phyloP scores from a whole-genome alignment of 2,329 filamentous ascomycete genomes.

The Botrytis aclada region DNA sequence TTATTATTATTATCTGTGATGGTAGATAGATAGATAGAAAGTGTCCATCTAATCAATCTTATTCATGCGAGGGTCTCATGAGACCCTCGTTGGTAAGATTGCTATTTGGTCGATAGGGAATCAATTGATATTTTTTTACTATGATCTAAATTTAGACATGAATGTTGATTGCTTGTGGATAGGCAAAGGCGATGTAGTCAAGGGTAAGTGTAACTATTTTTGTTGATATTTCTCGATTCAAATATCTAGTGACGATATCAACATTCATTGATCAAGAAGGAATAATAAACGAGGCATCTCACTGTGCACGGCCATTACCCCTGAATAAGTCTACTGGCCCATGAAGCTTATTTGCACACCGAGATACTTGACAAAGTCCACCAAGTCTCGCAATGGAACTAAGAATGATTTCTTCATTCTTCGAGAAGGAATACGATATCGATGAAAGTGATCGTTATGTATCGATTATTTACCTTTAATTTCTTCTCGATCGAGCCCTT shows the following conservation, averaged over 20 bases:
- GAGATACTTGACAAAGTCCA: background rate
- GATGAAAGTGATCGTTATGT: background rate
- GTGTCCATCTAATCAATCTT: background rate
- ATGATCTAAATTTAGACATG: background rate
- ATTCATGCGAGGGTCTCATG: background rate
- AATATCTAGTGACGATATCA: background rate
- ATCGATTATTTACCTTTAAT: background rate
- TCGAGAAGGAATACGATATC: too few relatives aligned
- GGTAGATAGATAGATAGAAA: background rate
- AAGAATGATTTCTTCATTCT: too few relatives aligned
- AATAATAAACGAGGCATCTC: background rate
- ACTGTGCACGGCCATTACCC: background rate
- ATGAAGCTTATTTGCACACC: background rate
- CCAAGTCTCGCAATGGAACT: too few relatives aligned
- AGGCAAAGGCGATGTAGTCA: background rate
- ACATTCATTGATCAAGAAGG: background rate
- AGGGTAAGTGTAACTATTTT: background rate
- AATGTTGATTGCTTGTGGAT: background rate
- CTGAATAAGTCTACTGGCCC: background rate
- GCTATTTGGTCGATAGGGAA: background rate
- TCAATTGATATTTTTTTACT: background rate
- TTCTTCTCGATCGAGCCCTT: too few relatives aligned
- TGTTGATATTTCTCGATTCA: background rate
- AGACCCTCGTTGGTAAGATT: background rate
- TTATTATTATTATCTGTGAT: background rate